Base-by-base conservation (phyloP, 1,139 yeast species). In the Taphrina sp. region DNA sequence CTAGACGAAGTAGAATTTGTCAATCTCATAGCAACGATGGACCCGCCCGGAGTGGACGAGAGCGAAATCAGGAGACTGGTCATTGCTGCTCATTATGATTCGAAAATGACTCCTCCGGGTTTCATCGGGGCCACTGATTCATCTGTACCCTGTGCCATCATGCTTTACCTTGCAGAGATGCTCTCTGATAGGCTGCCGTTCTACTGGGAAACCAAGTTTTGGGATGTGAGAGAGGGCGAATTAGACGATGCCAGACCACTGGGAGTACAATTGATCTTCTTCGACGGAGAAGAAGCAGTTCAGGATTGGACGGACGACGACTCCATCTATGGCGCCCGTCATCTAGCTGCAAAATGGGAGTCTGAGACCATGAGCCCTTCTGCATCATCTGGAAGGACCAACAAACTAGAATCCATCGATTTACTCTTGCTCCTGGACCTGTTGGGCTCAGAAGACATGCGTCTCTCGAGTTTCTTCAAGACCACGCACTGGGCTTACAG, bases 241-340 rank as follows among this genome's bases (percentile, higher is more conserved):
- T 52, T 52, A 60, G 56, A 51, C 56, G 64, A 56, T 12, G 33
- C 60, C 4, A 64, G 65, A 12, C 41, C 28, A 2, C 57, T 67
- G 2, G 81, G 80, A 0, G 59, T 79, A 3, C 79, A 77, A 60
- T 64, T 80, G 8, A 67, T 79, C 0, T 79, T 80, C 62, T 76
- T 79, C 56, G 83, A 80, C 61, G 83, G 84, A 2, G 83, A 80
- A 61, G 83, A 80, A 61, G 83, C 84, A 0, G 63, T 77, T 23
- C 67, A 68, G 2, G 65, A 69, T 16, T 80, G 84, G 84, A 64
- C 75, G 0, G 71, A 69, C 7, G 64, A 68, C 0, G 83, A 80
- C 60, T 78, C 82, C 0, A 69, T 78, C 2, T 79, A 80, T 62
- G 84, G 83, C 0, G 75, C 83, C 0, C 70, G 75, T 17, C 77